These are phyloP conservation scores for Scytalidium sp. DNA, from an alignment of 2,329 filamentous ascomycete species.

Conservation along the genomic window DNA sequence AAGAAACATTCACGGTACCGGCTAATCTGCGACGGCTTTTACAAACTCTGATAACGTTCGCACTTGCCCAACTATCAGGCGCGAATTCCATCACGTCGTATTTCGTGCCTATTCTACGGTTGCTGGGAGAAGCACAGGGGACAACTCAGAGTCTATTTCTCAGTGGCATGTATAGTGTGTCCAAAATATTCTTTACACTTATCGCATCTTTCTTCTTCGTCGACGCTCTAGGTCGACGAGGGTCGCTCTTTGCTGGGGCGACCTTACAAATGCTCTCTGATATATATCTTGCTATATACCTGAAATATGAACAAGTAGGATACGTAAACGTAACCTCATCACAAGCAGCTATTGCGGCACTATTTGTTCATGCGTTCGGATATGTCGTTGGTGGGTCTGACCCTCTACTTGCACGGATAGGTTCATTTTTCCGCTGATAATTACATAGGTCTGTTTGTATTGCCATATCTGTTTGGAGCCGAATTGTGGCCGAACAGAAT, in stretches of 20 bases:
- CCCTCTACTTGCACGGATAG: too few species aligned
- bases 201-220: constrained; percentile 33
- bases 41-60: too few species aligned
- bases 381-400: constrained; percentile 34
- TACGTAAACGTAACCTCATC: constrained; percentile 26
- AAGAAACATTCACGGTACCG: too few species aligned
- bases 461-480: constrained; percentile 42
- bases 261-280: constrained; percentile 29
- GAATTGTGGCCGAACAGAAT: constrained; percentile 44
- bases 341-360: constrained; percentile 37
- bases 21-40: too few species aligned
- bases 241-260: constrained; percentile 17
- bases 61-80: too few species aligned
- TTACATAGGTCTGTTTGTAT: constrained; percentile 29
- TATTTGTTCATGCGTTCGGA: constrained; percentile 44
- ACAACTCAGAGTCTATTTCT: too few species aligned
- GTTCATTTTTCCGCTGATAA: neutral
- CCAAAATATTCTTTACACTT: constrained; percentile 32
- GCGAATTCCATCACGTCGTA: too few species aligned
- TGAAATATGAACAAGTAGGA: constrained; percentile 23
- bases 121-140: too few species aligned
- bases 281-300: constrained; percentile 30
- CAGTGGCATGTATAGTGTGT: constrained; percentile 31
- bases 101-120: too few species aligned
- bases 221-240: constrained; percentile 31